Conservation (phyloP, 805 yeast genomes). For the Teunomyces aglyptinius region DNA sequence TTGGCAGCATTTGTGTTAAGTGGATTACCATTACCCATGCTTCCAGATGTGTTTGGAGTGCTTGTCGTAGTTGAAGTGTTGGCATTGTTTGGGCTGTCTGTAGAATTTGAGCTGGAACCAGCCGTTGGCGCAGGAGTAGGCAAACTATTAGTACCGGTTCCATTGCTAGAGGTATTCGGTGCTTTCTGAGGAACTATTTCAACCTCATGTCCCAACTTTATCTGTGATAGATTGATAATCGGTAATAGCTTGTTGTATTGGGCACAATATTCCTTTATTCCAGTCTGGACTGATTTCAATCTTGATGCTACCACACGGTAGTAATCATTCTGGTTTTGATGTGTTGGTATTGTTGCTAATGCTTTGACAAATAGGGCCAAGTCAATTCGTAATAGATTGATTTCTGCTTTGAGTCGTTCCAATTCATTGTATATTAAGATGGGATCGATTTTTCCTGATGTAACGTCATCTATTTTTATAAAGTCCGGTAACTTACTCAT, state of each 20-base stretch:
- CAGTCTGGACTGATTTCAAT: slow-evolving; percentile 36
- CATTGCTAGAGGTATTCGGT: neutral
- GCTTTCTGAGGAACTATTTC: slow-evolving; percentile 36
- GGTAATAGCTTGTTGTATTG: slow-evolving; percentile 49
- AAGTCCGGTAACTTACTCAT: slow-evolving; percentile 25
- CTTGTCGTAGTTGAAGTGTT: neutral
- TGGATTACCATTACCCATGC: neutral
- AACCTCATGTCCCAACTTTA: slow-evolving; percentile 49
- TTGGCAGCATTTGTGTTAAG: neutral
- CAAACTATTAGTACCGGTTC: neutral
- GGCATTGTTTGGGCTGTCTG: neutral
- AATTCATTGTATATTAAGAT: slow-evolving; percentile 43
- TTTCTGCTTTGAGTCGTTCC: slow-evolving; percentile 41
- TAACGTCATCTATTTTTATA: slow-evolving; percentile 42
- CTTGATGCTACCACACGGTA: slow-evolving; percentile 34
- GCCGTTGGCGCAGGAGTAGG: slow-evolving; percentile 6
- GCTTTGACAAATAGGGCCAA: slow-evolving; percentile 38
- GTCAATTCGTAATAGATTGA: slow-evolving; percentile 40
- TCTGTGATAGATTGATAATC: slow-evolving; percentile 49
- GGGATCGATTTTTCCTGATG: slow-evolving; percentile 42
- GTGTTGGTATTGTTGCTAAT: slow-evolving; percentile 31
- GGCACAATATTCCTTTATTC: slow-evolving; percentile 42
- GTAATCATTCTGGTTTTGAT: slow-evolving; percentile 36
- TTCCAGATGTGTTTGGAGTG: neutral
- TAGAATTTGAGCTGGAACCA: neutral